Evolutionary conservation across 208 protist species (phyloP), one percentile per base, ranked within the genome.

Genomic region (Wallacemonas sp.): DNA sequence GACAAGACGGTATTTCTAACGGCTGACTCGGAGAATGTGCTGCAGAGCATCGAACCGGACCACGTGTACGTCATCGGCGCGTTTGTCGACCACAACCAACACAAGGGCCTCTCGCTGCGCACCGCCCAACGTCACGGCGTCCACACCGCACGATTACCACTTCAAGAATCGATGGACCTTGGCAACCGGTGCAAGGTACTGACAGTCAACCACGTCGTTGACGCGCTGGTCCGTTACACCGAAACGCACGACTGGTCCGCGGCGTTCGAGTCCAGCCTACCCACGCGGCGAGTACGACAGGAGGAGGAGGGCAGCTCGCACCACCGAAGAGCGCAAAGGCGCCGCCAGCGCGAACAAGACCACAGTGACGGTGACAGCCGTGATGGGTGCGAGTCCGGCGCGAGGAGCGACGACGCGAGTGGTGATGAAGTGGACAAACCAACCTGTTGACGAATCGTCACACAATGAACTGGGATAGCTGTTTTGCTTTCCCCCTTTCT

Each of bases 111-210:
- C 17, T 89, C 65, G 32, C 72, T 75, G 34, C 60, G 64, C 22
- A 64, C 80, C 3, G 91, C 91, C 13, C 36, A 63, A 21, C 73
- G 70, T 3, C 78, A 93, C 54, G 78, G 82, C 3, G 85, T 93
- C 38, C 85, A 85, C 19, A 78, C 80, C 24, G 91, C 91, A 8
- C 78, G 84, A 15, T 70, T 96, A 36, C 91, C 87, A 19, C 71
- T 96, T 42, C 75, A 83, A 24, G 87, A 96, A 63, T 76, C 50
- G 30, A 85, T 96, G 32, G 72, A 79, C n/a, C 52, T 96, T 3
- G 82, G 88, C 32, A 94, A 96, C 58, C 85, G 83, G 6, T 94
- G 86, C 72, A 91, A 91, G 55, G 88, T 96, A 32, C 78, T 96
- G 10, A 96, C 91, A 15, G 88, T 96, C 59, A 96, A 96, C 55